phyloP scores from a whole-genome alignment of 768 basidiomycete species.

The Collybiopsis confluens region DNA sequence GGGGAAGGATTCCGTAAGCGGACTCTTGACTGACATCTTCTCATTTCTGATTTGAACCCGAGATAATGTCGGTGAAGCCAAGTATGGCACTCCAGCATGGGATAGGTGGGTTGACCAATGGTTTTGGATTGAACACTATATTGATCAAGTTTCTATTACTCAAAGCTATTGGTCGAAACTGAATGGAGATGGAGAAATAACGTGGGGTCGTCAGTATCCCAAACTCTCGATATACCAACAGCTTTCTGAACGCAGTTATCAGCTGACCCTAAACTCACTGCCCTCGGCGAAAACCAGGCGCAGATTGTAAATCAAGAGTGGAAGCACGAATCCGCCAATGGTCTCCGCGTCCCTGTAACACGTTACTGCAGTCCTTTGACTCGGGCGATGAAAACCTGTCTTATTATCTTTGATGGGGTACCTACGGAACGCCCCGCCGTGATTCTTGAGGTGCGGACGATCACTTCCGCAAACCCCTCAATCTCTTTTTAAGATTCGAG shows the following conservation, averaged over 20 bases:
- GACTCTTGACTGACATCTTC: neutral
- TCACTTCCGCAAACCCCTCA: neutral
- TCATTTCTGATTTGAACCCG: neutral
- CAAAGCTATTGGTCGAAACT: conserved; percentile 59
- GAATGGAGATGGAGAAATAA: conserved; percentile 59
- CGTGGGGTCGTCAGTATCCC: conserved; percentile 65
- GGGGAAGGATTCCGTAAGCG: conserved; percentile 70
- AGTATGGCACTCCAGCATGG: conserved; percentile 61
- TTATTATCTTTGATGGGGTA: conserved; percentile 40
- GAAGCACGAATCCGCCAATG: conserved; percentile 27
- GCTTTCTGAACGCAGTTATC: neutral
- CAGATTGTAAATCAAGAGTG: conserved; percentile 31
- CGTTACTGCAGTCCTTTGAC: conserved; percentile 44
- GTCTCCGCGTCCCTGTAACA: conserved; percentile 36
- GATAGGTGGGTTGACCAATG: conserved; percentile 35
- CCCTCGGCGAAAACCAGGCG: conserved; percentile 41
- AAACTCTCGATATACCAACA: neutral
- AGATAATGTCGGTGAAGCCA: conserved; percentile 66
- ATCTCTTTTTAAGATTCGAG: neutral
- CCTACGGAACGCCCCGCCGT: conserved; percentile 28
- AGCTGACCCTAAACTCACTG: conserved; percentile 62
- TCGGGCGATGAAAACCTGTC: conserved; percentile 39
- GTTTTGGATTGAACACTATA: neutral
- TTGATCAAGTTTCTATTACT: neutral
- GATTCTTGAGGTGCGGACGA: conserved; percentile 51